These are phyloP conservation scores for Suillus spraguei DNA, from an alignment of 768 basidiomycete species.

Conservation along the genomic window DNA sequence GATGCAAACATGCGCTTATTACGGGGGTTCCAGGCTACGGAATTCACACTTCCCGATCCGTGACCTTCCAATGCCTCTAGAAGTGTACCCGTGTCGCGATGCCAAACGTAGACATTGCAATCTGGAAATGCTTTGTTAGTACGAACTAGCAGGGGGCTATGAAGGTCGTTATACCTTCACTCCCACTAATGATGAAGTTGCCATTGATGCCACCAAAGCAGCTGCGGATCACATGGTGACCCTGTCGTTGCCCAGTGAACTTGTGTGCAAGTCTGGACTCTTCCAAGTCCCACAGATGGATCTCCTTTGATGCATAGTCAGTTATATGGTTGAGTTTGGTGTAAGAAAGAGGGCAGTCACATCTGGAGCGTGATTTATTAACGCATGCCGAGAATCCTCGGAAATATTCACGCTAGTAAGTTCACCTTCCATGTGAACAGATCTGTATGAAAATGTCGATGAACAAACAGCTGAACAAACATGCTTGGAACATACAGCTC, in stretches of 20 bases:
- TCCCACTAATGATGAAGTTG: conserved; percentile 90
- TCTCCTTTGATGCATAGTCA: conserved; percentile 58
- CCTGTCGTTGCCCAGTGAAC: conserved; percentile 85
- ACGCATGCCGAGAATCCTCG: conserved; percentile 80
- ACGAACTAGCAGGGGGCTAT: conserved; percentile 5
- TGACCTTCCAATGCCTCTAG: conserved; percentile 92
- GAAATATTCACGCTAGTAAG: conserved; percentile 89
- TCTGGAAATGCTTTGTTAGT: conserved; percentile 51
- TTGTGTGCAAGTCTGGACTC: conserved; percentile 71
- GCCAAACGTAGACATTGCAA: conserved; percentile 94
- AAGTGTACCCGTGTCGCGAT: conserved; percentile 78
- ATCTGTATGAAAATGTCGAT: conserved; percentile 41
- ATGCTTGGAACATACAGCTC: conserved; percentile 56
- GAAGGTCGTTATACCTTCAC: conserved; percentile 70
- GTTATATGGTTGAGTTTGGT: not conserved
- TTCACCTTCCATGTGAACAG: conserved; percentile 72
- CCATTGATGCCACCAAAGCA: conserved; percentile 92
- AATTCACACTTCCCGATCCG: conserved; percentile 86
- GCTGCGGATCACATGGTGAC: conserved; percentile 83
- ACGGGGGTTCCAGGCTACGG: conserved; percentile 93
- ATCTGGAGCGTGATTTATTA: conserved; percentile 87
- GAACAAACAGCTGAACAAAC: conserved; percentile 15
- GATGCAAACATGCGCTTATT: conserved; percentile 94
- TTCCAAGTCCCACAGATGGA: conserved; percentile 84
- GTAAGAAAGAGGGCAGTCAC: conserved; percentile 46